Base-by-base conservation (phyloP, 257 asterid genomes). In the Nicotiana tabacum region DNA sequence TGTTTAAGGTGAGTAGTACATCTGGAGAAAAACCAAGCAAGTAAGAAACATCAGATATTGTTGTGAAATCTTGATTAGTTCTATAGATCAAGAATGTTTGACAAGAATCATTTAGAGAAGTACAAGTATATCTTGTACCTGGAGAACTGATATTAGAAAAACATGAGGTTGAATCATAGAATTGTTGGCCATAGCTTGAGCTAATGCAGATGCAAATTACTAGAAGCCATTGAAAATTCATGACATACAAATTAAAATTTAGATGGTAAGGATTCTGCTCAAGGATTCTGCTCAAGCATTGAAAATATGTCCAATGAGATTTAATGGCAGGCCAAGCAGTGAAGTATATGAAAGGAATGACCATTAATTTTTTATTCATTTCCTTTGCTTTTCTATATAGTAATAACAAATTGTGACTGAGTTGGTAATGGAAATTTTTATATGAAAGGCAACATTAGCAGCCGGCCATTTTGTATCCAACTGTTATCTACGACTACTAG, bases 111-210 rank as follows among this genome's bases (percentile, higher is more conserved):
- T 32, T 80, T 2, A 84, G 78, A 58, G 90, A 82, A 74, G 33
- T 67, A 86, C 97, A 92, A 68, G 87, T 85, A 88, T 92, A 94
- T 78, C 88, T 87, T 2, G 96, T 88, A 21, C 94, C 93, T 4
- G 89, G 96, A 74, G 80, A 68, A 37, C 61, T 77, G 18, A 27
- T 37, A 46, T 46, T 86, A 24, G 92, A 85, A 30, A 83, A 81
- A 82, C 96, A 94, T 27, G 67, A 15, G 46, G 91, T 67, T 18
- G 68, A 64, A 77, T 92, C 98, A 65, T 92, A 94, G 87, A 39
- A 88, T 4, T 94, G 96, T 61, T 90, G 91, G 83, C 87, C 83
- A 32, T 9, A 83, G 79, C 74, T 81, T 12, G 66, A 82, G 57
- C 68, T 39, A 11, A 91, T 58, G 87, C 69, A 81, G 5, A 84